Evolutionary conservation across 1,284 basidiomycete genomes (phyloP), one percentile per base, ranked within the genome.

Genomic region (Prillingera fragicola): DNA sequence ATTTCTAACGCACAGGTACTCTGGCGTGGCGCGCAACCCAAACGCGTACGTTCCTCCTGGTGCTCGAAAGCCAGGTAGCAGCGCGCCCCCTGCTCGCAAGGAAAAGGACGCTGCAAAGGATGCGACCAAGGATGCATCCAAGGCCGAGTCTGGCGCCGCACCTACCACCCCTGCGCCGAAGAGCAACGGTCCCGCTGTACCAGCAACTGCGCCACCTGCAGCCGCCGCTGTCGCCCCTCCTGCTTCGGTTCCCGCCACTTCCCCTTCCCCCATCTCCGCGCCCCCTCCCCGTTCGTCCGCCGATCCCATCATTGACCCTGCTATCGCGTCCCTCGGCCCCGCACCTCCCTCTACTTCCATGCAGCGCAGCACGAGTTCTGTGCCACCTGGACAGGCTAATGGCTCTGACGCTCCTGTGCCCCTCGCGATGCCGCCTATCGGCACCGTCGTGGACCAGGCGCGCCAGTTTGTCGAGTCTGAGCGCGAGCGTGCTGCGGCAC

Each of bases 31-130:
- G 36, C 85, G 94, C 46, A 78, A 82, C 35, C 78, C 83, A 17
- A 86, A 85, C 60, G 92, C 94, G 22, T 97, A 98, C 63, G 81
- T 97, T 29, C 92, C 94, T 33, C 89, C 91, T 10, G 87, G 83
- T 45, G 87, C 88, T 23, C 80, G 78, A 18, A 65, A 84, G 52
- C 63, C 66, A 4, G 60, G 62, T 5, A 55, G 47, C 12, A 32
- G 38, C 14, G 41, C 36, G 8, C 37, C 40, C 28, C 52, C 40
- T 5, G n/a, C 37, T 10, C 41, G 41, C 39, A 48, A 44, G 42
- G 43, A 47, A 36, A 33, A 24, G 17, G 33, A 13, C 22, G 26
- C 31, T 5, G 17, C 33, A 19, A 41, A 41, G 42, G 41, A 43
- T 14, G 32, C 31, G 12, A 3, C 25, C 19, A 39, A 43, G 37